Conservation (phyloP, 805 yeast genomes). For the Yamadazyma takamatsuzukensis region DNA sequence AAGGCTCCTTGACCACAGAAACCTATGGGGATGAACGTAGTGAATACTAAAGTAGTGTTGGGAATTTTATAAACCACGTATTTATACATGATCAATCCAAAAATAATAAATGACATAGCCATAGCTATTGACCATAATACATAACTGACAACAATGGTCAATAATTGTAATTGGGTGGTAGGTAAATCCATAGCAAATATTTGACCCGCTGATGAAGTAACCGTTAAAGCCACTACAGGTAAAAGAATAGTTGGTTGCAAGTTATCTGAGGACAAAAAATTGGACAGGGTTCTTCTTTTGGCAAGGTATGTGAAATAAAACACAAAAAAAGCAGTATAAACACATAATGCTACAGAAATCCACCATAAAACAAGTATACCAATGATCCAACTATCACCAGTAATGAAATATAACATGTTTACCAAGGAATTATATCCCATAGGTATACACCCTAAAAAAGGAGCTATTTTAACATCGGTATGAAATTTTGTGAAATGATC, state of each 20-base stretch:
- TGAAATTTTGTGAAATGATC: slow-evolving; percentile 14
- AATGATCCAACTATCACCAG: slow-evolving; percentile 41
- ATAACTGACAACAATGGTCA: slow-evolving; percentile 52
- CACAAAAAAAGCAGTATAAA: slow-evolving; percentile 59
- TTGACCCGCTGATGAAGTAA: slow-evolving; percentile 69
- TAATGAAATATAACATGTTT: slow-evolving; percentile 49
- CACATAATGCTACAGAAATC: slow-evolving; percentile 53
- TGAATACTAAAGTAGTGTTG: slow-evolving; percentile 48
- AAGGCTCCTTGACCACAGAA: slow-evolving; percentile 83
- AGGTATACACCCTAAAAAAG: slow-evolving; percentile 72
- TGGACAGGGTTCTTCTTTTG: slow-evolving; percentile 26
- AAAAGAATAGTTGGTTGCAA: slow-evolving; percentile 59
- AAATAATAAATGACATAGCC: slow-evolving; percentile 51
- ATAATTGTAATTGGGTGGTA: slow-evolving; percentile 36
- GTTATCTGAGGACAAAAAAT: slow-evolving; percentile 19
- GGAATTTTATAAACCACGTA: slow-evolving; percentile 60
- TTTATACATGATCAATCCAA: slow-evolving; percentile 58
- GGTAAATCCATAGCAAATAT: slow-evolving; percentile 46
- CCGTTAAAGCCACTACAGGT: slow-evolving; percentile 80
- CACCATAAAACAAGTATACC: slow-evolving; percentile 63
- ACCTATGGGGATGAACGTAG: slow-evolving; percentile 78
- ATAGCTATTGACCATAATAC: slow-evolving; percentile 71
- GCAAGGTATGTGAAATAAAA: slow-evolving; percentile 46
- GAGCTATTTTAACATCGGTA: slow-evolving; percentile 43
- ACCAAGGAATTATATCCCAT: slow-evolving; percentile 76